Evolutionary conservation across 2,329 filamentous ascomycete species (phyloP), one percentile per base, ranked within the genome.

Genomic region (Elsinoe fawcettii): DNA sequence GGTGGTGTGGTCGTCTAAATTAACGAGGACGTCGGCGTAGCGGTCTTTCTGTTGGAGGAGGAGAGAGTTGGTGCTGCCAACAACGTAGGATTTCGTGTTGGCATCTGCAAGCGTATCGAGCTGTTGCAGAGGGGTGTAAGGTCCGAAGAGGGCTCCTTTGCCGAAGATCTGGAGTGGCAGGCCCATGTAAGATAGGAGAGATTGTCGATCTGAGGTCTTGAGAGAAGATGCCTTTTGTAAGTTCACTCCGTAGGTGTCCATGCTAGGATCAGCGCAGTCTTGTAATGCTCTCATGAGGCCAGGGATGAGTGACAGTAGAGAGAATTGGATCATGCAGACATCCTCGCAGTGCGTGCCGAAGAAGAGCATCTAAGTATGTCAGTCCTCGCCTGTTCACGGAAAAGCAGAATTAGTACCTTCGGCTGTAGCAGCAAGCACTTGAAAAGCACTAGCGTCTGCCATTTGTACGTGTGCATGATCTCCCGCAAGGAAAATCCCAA

Each of bases 271-370:
- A 51, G 93, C 92, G 66, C 89, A 95, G 73, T 99, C 93, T 73
- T 95, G 86, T n/a, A 99, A 80, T 66, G 87, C 90, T 66, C 89
- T 84, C 66, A 97, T 85, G 58, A 99, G 82, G 59, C 91, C 90
- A 47, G 93, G 93, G 75, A 99, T 95, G 66, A 99, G 78, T 55
- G 92, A 96, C 64, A 99, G 86, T 46, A 99, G 81, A 43, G 92
- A 93, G 75, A 97, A 99, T 71, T 99, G 93, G 74, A 96, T 91
- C 88, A 97, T 95, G 80, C 93, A 99, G 64, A 99, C 76, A 62
- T 88, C 82, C 72, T 99, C 93, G 72, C 93, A 97, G 65, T 90
- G 85, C n/a, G 92, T 90, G 61, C 93, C 91, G 66, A 97, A 99
- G 75, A 99, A 97, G 56, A 99, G 84, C 87, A 97, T 97, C 91